Evolutionary conservation across 306 rosid genomes (phyloP), one percentile per base, ranked within the genome.

Genomic region (Phaseolus lunatus): DNA sequence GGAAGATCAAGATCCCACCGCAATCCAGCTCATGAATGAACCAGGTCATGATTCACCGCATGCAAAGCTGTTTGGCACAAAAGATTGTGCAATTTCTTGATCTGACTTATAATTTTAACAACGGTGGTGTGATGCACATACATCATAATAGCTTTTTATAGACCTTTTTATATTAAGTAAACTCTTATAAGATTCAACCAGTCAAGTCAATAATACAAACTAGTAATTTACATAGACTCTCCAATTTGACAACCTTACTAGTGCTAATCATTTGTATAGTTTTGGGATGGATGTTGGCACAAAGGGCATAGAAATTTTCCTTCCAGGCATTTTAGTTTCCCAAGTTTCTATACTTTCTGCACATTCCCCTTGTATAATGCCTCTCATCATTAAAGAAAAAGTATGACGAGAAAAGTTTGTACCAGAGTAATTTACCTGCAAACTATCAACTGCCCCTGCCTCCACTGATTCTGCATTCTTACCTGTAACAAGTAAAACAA

Each of bases 381-480:
- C 39, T 15, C 53, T 47, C 53, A 73, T 29, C 49, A 41, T 74
- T 61, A 58, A 68, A 67, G 47, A 44, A 59, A 61, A 20, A 61
- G 37, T 16, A 52, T 65, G 50, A 63, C 45, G 20, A 33, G 29
- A 70, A 35, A 76, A 52, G 19, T 7, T 53, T 53, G 59, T 53
- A 43, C 5, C 2, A 3, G 4, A 53, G 33, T 47, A 57, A 64
- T 66, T 71, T 87, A 95, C 99, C 99, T 88, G 97, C 85, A 72
- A 81, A 72, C 76, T 81, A 73, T 91, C 96, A 83, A 41, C 54
- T 48, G 82, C 62, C 80, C 88, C 88, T 67, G 70, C 84, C 70
- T 92, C 97, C 16, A 83, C 63, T 48, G 80, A 75, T 72, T 92
- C 99, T 52, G 85, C 78, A 76, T 81, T 90, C 79, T 77, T 92